Evolutionary conservation across 148 eudicot species (phyloP), one percentile per base, ranked within the genome.

Genomic region (Vaccinium corymbosum): DNA sequence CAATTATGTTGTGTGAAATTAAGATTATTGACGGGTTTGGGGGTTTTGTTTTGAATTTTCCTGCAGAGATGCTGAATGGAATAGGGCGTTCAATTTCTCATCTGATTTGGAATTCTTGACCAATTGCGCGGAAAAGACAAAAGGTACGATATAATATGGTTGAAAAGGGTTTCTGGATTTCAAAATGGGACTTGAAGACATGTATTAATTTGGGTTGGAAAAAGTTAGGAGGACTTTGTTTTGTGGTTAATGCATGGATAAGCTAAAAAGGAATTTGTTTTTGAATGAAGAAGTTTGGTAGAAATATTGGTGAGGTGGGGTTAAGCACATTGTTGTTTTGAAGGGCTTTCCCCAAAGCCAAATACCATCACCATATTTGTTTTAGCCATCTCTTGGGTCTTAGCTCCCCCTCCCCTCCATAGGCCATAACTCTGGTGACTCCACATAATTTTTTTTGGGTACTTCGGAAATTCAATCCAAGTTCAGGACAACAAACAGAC

Each of bases 21-120:
- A 25, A 32, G 15, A 57, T 35, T 61, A 19, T 14, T 51, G 38
- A 27, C 29, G 35, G 12, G 32, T 72, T 20, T 35, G 64, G 64
- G 8, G 29, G 49, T 48, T 32, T 27, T 50, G 16, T 19, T 74
- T 10, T 22, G 11, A 48, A n/a, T 38, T 22, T 1, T 22, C 42
- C 77, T 90, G 52, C 86, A 94, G 98, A 78, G 84, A 90, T 75
- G 91, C 89, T 83, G 98, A 94, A 73, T 93, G 95, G 98, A 83
- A 91, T 80, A 81, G 81, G 3, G 93, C 95, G 0, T 94, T 94
- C 71, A 88, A 94, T 85, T 93, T 94, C 80, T 89, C 95, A 1
- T 82, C 86, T 46, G 85, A 94, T 86, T 83, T 90, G 80, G 38
- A 73, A 32, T 94, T 92, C 82, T 75, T 94, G 88, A 85, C 88